Evolutionary conservation across 164 flowering plant genomes (phyloP).

Genomic region (Umbellularia californica): DNA sequence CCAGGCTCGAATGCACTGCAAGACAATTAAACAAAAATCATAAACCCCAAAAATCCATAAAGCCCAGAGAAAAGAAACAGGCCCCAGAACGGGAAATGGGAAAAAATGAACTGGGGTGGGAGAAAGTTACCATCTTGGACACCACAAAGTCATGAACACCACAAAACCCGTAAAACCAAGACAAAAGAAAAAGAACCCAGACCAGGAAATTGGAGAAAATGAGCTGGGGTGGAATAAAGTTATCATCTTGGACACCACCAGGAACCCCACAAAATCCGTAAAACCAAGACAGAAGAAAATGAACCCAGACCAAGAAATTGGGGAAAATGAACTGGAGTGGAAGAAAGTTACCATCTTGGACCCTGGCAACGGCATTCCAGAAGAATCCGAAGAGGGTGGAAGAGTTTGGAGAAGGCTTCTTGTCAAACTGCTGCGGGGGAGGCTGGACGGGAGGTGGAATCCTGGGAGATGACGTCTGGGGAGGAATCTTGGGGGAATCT

Average conservation of each 20-base stretch:
- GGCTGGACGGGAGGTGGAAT: conserved; percentile 58
- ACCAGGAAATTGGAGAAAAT: neutral
- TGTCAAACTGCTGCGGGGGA: conserved; percentile 52
- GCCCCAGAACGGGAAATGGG: neutral
- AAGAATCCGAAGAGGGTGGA: conserved; percentile 44
- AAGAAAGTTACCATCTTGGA: conserved; percentile 57
- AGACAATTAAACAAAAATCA: neutral
- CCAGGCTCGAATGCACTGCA: conserved; percentile 85
- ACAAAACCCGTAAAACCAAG: conserved; percentile 1
- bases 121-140: neutral
- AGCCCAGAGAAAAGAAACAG: neutral
- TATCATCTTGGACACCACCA: neutral
- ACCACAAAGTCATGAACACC: neutral
- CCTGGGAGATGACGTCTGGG: conserved; percentile 9
- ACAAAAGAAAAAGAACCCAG: neutral
- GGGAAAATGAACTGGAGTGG: neutral
- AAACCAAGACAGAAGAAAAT: too few species aligned
- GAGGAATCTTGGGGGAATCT: conserved; percentile 7
- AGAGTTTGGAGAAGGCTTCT: conserved; percentile 19
- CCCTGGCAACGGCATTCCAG: conserved; percentile 64
- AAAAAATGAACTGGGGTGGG: neutral
- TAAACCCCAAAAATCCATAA: neutral
- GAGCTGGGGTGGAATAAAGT: neutral
- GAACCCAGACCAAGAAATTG: neutral
- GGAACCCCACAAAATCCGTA: neutral